These are phyloP conservation scores for Parathielavia appendiculata DNA, from an alignment of 495 filamentous ascomycete genomes.

Conservation along the genomic window DNA sequence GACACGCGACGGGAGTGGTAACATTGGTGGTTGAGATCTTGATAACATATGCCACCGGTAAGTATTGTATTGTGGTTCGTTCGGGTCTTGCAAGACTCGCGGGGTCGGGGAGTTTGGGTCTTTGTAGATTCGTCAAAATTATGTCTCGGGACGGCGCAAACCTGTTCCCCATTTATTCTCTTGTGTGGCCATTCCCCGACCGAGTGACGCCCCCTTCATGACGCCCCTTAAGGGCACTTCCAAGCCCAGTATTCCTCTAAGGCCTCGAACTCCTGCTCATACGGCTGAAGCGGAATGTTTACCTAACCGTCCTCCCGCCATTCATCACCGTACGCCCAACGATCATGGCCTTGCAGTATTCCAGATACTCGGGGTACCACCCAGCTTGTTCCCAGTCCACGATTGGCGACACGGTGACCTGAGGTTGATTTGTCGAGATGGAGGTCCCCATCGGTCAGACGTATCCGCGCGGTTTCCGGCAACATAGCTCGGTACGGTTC, in stretches of 20 bases:
- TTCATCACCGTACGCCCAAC: neutral
- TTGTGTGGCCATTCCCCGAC: no score
- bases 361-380: slow-evolving; percentile 1
- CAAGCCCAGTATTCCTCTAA: neutral
- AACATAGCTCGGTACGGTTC: neutral
- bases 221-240: neutral
- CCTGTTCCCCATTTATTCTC: no score
- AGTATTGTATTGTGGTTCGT: neutral
- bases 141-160: no score
- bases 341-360: slow-evolving; percentile 5
- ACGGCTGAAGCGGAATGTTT: neutral
- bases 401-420: neutral
- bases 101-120: neutral
- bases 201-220: neutral
- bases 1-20: slow-evolving; percentile 4
- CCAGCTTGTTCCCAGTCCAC: slow-evolving; percentile 2
- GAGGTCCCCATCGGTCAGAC: neutral
- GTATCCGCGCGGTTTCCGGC: neutral
- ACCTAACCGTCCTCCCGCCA: neutral
- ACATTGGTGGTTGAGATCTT: neutral
- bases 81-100: neutral
- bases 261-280: neutral
- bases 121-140: neutral
- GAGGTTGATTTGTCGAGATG: neutral
- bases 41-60: neutral